Evolutionary conservation across 2,329 filamentous ascomycete species (phyloP).

Genomic region (Colletotrichum graminicola): DNA sequence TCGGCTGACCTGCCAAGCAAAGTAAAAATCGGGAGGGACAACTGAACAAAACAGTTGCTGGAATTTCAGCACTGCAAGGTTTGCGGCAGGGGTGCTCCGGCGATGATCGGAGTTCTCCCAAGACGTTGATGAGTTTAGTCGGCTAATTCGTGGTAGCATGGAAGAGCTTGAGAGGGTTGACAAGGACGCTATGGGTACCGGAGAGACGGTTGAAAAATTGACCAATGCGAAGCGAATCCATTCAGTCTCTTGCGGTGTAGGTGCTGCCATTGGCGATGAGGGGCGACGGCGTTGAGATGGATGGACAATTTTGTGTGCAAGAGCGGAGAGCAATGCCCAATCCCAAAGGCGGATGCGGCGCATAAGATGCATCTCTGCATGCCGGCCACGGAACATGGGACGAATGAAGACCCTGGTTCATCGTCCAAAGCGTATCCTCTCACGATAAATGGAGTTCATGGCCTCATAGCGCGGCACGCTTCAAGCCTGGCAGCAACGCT

Average conservation of each 20-base stretch:
- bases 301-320: slow-evolving; percentile 13
- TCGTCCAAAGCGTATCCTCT: slow-evolving; percentile 32
- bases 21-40: not conserved
- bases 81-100: not conserved
- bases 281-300: slow-evolving; percentile 17
- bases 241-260: slow-evolving; percentile 23
- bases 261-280: slow-evolving; percentile 10
- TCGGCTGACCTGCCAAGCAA: slow-evolving; percentile 35
- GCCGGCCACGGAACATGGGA: slow-evolving; percentile 29
- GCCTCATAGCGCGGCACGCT: slow-evolving; percentile 33
- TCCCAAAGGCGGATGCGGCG: slow-evolving; percentile 25
- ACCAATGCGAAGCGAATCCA: slow-evolving; percentile 2
- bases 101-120: not conserved
- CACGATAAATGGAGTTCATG: slow-evolving; percentile 38
- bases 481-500: slow-evolving; percentile 36
- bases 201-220: slow-evolving; percentile 8
- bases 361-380: slow-evolving; percentile 28
- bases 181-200: not conserved
- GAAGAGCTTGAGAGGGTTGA: not conserved
- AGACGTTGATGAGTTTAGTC: not conserved
- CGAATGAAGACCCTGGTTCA: slow-evolving; percentile 37
- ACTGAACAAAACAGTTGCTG: not conserved
- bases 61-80: not conserved
- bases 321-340: slow-evolving; percentile 24
- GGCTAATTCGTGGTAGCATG: slow-evolving; percentile 1